Evolutionary conservation across 2,329 filamentous ascomycete genomes (phyloP), one percentile per base, ranked within the genome.

Genomic region (Claviceps capensis): DNA sequence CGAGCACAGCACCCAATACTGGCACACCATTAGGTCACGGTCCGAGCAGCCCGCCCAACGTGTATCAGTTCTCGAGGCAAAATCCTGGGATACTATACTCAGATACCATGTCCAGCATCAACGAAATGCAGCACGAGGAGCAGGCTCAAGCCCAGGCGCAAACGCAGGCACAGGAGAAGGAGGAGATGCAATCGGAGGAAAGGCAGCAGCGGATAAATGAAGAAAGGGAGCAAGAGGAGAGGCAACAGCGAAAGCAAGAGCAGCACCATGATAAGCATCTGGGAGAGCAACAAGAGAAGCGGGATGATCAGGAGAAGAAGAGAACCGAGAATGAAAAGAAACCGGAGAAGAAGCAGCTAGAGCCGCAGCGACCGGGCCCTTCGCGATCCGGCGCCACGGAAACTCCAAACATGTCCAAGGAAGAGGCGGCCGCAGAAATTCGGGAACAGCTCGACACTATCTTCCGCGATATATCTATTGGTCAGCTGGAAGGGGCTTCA

Each of bases 391-490:
- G 76, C 48, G 68, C 74, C 48, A 68, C 71, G 23, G 74, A 79
- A 63, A 53, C 57, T 14, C 76, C 77, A 41, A 74, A 85, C 56
- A 26, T 48, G n/a, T 76, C 81, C 57, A 77, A 82, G 57, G 65
- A 73, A 36, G 72, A 75, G 26, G 70, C 74, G 38, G 70, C 83
- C 61, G 82, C 86, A 57, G 82, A 85, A 60, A 82, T 83, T 59
- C 79, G 83, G 58, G 71, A 72, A 41, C 77, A 79, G n/a, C 63
- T 85, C 41, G 77, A 76, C 52, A 73, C 72, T 51, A 84, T 88
- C 11, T 93, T 91, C 61, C 81, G 85, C 56, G 79, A 83, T 57
- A 83, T 88, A 51, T 77, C 77, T 67, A 71, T 63, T 51, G 75
- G 75, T 2, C 65, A 68, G 19, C 63, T 81, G 42, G 69, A 73